Evolutionary conservation across 2,329 filamentous ascomycete genomes (phyloP).

Genomic region (Myriosclerotinia scirpicola): DNA sequence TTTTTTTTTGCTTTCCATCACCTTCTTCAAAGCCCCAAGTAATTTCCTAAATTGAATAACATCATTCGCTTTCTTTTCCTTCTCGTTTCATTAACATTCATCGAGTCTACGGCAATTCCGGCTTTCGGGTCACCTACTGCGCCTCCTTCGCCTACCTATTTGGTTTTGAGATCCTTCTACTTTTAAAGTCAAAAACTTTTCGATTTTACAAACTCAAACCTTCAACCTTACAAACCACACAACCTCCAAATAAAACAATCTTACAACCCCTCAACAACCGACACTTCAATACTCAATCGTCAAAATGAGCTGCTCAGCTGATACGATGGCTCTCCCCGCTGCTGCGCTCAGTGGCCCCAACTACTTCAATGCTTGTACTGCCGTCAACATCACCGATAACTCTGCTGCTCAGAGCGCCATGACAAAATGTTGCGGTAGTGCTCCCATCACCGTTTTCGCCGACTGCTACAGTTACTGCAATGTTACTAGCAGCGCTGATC

Average conservation of each 20-base stretch:
- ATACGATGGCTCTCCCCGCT: background rate
- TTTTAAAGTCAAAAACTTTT: conserved; percentile 3
- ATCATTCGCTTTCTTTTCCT: background rate
- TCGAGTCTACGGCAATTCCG: background rate
- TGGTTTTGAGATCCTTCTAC: background rate
- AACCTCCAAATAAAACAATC: background rate
- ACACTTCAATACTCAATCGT: background rate
- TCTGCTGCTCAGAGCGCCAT: conserved; percentile 7
- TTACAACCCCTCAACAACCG: background rate
- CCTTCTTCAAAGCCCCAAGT: background rate
- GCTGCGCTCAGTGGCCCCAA: background rate
- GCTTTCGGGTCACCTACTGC: background rate
- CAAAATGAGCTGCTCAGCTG: conserved; percentile 12
- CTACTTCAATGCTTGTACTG: conserved; percentile 18
- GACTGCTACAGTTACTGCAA: conserved; percentile 24
- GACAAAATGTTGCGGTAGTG: conserved; percentile 16
- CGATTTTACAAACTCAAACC: background rate
- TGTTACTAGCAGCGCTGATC: conserved; percentile 19
- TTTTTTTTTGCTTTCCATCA: background rate
- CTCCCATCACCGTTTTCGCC: conserved; percentile 6
- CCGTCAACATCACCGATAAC: conserved; percentile 20
- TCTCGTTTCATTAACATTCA: background rate
- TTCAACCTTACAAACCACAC: background rate
- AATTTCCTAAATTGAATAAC: background rate
- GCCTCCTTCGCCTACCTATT: background rate